phyloP scores from a whole-genome alignment of 345 rosid species.

The Lepidium aucheri region DNA sequence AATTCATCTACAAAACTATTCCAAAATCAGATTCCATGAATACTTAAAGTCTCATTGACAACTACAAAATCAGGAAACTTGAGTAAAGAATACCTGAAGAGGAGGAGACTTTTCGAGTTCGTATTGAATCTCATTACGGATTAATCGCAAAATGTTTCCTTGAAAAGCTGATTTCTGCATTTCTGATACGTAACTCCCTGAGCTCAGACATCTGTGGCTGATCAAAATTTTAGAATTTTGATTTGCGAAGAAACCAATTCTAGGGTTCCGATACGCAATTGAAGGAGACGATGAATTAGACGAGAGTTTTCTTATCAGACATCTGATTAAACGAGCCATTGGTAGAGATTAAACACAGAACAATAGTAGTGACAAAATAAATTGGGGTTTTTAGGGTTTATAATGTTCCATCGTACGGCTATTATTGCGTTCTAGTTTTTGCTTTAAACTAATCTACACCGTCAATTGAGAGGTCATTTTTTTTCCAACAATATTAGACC shows the following conservation, averaged over 20 bases:
- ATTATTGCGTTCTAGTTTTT: background rate
- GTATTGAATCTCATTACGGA: slow-evolving; percentile 60
- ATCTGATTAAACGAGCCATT: slow-evolving; percentile 39
- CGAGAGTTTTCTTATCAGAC: slow-evolving; percentile 24
- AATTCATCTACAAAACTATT: background rate
- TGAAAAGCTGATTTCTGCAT: slow-evolving; percentile 82
- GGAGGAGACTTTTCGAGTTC: slow-evolving; percentile 54
- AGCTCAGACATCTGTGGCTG: slow-evolving; percentile 9
- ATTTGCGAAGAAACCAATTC: background rate
- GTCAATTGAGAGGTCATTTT: background rate
- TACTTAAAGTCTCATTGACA: background rate
- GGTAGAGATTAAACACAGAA: background rate
- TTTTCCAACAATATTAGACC: too few relatives aligned
- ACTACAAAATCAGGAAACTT: background rate
- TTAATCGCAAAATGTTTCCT: slow-evolving; percentile 45
- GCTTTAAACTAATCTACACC: slow-evolving; percentile 12
- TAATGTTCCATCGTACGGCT: slow-evolving; percentile 16
- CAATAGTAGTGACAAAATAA: background rate
- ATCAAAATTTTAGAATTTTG: background rate
- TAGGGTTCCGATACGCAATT: slow-evolving; percentile 5
- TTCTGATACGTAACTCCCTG: slow-evolving; percentile 50
- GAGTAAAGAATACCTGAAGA: slow-evolving; percentile 2
- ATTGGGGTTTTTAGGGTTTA: slow-evolving; percentile 19
- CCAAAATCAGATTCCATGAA: background rate
- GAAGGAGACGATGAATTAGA: slow-evolving; percentile 2